Base-by-base conservation (phyloP, 805 yeast genomes). In the Diddensiella transvaalensis region DNA sequence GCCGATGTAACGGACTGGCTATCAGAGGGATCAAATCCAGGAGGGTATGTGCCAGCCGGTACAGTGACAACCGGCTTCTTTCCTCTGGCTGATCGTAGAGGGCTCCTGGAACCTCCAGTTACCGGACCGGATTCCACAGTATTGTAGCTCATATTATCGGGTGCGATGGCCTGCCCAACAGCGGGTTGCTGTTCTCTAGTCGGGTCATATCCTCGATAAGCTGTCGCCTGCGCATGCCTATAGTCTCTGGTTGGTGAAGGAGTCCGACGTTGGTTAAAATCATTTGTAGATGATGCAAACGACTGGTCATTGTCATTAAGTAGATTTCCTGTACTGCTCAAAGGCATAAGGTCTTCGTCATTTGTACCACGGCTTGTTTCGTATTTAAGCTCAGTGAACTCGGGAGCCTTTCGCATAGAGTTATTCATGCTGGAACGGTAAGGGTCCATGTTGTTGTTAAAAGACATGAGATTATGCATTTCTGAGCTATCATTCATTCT, bases 301-400 rank as follows among this genome's bases (percentile, higher is more conserved):
- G 38, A 35, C 8, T 17, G 38, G 17, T 35, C 38, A 35, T 35
- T 35, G 8, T 35, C 38, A 35, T 13, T 35, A 10, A 35, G 38
- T 15, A 35, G 21, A n/a, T 13, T 35, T n/a, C 21, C 21, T 18
- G 38, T 10, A 6, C 17, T 13, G 21, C 24, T 22, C 42, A 49
- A 44, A 4, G 57, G 57, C 13, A 46, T 23, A 15, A 22, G 17
- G 13, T 51, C 55, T 26, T 26, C 32, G 3, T 52, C 56, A 10
- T 35, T 22, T 22, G 48, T 38, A 41, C 42, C 47, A 33, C 44
- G 39, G 22, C 30, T 32, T 22, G 46, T 44, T 23, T 56, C 57
- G 39, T 46, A 54, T 38, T 49, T 55, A 41, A 54, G 49, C 30
- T 57, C 60, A 22, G 53, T 43, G 36, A 52, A 54, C 37, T 53